Base-by-base conservation (phyloP, 441 rosid genomes). In the Eutrema salsugineum region DNA sequence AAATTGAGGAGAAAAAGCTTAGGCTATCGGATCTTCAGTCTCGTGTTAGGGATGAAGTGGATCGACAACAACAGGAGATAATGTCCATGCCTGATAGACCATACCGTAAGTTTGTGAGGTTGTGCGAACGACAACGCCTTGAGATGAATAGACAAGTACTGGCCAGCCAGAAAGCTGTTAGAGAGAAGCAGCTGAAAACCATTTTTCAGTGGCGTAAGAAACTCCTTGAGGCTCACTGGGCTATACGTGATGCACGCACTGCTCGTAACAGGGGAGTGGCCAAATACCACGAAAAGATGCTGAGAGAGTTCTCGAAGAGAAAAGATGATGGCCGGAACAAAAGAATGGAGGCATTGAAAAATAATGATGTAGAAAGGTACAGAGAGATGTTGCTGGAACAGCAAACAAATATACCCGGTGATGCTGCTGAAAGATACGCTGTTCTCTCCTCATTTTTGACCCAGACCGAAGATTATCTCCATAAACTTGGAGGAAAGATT, bases 81-180 rank as follows among this genome's bases (percentile, higher is more conserved):
- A 96, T 94, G 99, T 87, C 90, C 74, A 96, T 96, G 99, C 98
- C 99, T 61, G 99, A 96, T 75, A 87, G 99, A 76, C 99, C 95
- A 24, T 96, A 96, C 80, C 83, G 99, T 53, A 96, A 96, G 80
- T 96, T 96, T 90, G 97, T 96, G 71, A 87, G 98, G 69, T 72
- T 96, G 60, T 96, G 99, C 70, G 99, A 94, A 80, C 94, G 99
- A 43, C 99, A 96, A 68, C 88, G 99, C 30, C 83, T 89, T 75
- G 99, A 96, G 80, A 83, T 91, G 85, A 78, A 89, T 44, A 88
- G 99, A 72, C 99, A 96, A 77, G 91, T 96, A 65, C 92, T 89
- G 70, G 88, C 89, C 40, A 87, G 89, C 76, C 98, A 88, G 74
- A 94, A 87, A 76, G 96, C 97, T 57, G 73, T 80, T 61, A 84